Conservation (phyloP, 208 protist species). For the Wallacemonas sp. region DNA sequence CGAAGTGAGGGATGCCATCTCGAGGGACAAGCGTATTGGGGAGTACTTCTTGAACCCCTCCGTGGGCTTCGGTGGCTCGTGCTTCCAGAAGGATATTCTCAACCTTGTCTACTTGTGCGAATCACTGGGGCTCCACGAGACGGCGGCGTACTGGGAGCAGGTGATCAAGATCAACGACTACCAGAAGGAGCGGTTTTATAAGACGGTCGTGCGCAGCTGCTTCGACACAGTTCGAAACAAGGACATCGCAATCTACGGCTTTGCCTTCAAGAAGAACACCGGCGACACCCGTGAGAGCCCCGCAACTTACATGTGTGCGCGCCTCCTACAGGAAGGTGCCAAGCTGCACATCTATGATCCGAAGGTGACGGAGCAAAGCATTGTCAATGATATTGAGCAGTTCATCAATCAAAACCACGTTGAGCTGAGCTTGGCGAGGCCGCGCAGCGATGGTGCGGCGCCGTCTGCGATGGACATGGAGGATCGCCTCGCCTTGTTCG, state of each 20-base stretch:
- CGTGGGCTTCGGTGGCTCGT: conserved; percentile 94
- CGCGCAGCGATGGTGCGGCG: neutral
- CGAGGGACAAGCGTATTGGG: conserved; percentile 93
- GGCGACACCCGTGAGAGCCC: conserved; percentile 95
- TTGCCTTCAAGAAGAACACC: conserved; percentile 99
- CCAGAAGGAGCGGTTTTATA: conserved; percentile 93
- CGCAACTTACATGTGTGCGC: conserved; percentile 87
- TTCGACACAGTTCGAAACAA: conserved; percentile 95
- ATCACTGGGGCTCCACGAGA: conserved; percentile 87
- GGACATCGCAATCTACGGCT: conserved; percentile 94
- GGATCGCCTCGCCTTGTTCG: conserved; percentile 13
- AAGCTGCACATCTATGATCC: conserved; percentile 96
- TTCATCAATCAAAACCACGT: conserved; percentile 41
- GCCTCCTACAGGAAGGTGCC: conserved; percentile 91
- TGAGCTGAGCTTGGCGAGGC: conserved; percentile 7
- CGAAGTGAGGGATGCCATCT: conserved; percentile 79
- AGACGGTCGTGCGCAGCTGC: conserved; percentile 81
- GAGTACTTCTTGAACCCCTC: conserved; percentile 92
- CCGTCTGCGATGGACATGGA: conserved; percentile 5
- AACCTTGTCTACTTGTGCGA: conserved; percentile 97
- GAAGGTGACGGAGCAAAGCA: conserved; percentile 73
- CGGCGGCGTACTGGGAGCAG: conserved; percentile 95
- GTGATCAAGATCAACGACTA: conserved; percentile 97
- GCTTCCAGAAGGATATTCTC: conserved; percentile 98
- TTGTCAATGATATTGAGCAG: conserved; percentile 72